Evolutionary conservation across 371 early-diverging fungal genomes (phyloP).

Genomic region (Paraphysoderma sedebokerense): DNA sequence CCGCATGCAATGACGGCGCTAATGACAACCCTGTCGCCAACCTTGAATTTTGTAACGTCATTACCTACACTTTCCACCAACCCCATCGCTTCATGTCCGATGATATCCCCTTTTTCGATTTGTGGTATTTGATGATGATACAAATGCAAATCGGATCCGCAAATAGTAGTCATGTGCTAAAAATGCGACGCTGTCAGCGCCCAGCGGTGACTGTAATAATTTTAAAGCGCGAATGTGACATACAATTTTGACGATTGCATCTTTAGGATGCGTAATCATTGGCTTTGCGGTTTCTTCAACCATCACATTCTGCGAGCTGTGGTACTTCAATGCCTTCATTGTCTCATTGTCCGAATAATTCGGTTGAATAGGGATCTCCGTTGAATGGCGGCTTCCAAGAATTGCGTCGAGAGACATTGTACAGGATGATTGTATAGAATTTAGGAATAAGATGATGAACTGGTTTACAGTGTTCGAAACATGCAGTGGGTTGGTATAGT

Average conservation of each 20-base stretch:
- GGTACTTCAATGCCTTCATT: neutral
- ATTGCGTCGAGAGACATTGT: too few species aligned
- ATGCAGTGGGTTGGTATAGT: too few species aligned
- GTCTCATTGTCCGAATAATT: neutral
- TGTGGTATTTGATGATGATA: conserved; percentile 33
- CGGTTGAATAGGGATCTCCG: neutral
- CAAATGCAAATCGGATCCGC: conserved; percentile 41
- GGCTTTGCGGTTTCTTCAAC: neutral
- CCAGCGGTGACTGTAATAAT: too few species aligned
- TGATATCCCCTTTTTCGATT: conserved; percentile 25
- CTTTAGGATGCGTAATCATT: neutral
- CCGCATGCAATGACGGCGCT: conserved; percentile 39
- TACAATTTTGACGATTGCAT: neutral
- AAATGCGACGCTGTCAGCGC: too few species aligned
- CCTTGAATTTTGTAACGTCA: conserved; percentile 19
- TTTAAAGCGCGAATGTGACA: too few species aligned
- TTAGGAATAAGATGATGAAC: too few species aligned
- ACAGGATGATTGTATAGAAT: too few species aligned
- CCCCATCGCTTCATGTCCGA: conserved; percentile 39
- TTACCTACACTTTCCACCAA: conserved; percentile 30
- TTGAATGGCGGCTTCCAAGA: too few species aligned
- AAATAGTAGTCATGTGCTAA: conserved; percentile 13
- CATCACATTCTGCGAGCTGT: neutral
- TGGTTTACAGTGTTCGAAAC: too few species aligned
- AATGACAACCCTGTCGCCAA: conserved; percentile 32